Conservation (phyloP, 805 yeast species). For the Saccharomycopsis malanga region DNA sequence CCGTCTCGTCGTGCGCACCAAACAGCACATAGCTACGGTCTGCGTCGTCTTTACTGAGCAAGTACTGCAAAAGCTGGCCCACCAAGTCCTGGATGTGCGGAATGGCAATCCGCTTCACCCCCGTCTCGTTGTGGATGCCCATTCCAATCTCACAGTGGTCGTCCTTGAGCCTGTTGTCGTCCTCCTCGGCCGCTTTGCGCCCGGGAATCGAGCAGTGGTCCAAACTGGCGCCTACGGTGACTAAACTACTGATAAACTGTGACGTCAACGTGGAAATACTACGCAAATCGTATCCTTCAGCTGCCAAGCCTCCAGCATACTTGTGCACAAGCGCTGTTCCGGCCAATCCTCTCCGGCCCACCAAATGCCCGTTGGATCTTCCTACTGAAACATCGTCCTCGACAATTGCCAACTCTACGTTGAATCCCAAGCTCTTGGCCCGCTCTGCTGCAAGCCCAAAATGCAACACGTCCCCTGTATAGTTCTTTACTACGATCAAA, state of each 20-base stretch:
- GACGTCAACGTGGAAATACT: constrained; percentile 54
- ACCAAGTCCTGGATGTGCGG: constrained; percentile 63
- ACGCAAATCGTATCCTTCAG: constrained; percentile 41
- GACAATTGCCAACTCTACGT: constrained; percentile 67
- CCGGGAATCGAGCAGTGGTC: constrained; percentile 92
- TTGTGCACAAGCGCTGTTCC: constrained; percentile 88
- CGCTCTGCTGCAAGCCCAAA: constrained; percentile 89
- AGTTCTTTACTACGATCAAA: constrained; percentile 77
- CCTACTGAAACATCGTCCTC: constrained; percentile 96
- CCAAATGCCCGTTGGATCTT: constrained; percentile 79
- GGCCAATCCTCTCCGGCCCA: constrained; percentile 91
- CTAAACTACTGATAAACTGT: constrained; percentile 55
- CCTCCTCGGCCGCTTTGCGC: constrained; percentile 27
- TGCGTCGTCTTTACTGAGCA: constrained; percentile 54
- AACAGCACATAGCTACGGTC: constrained; percentile 82
- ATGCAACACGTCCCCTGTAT: constrained; percentile 91
- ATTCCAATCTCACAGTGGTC: constrained; percentile 84
- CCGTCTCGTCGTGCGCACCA: constrained; percentile 52
- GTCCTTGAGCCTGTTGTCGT: constrained; percentile 36
- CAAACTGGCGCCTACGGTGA: constrained; percentile 82
- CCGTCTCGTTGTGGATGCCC: constrained; percentile 96
- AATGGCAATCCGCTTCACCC: constrained; percentile 50
- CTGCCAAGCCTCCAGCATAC: constrained; percentile 63
- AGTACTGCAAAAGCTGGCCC: constrained; percentile 49
- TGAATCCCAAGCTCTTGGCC: constrained; percentile 69